Evolutionary conservation across 1,139 yeast genomes (phyloP).

Genomic region (Yamadazyma taylorii): DNA sequence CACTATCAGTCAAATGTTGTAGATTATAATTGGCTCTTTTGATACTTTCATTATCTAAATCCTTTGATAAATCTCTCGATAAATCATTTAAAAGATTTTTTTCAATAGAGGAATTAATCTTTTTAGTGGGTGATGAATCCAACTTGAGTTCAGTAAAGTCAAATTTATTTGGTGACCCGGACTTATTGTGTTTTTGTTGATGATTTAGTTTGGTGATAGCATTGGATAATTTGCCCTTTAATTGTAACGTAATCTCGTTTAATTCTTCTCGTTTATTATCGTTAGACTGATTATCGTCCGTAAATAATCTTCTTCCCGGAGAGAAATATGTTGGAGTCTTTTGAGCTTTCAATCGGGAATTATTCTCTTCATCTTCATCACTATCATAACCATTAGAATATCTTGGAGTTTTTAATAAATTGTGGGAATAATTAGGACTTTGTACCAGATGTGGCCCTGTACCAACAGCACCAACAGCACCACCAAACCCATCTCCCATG

Average conservation of each 20-base stretch:
- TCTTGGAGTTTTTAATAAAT: constrained; percentile 38
- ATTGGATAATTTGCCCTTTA: constrained; percentile 37
- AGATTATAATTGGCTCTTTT: constrained; percentile 36
- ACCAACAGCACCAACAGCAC: too few relatives aligned
- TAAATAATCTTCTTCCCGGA: constrained; percentile 38
- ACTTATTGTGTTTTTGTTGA: constrained; percentile 18
- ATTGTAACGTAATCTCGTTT: constrained; percentile 39
- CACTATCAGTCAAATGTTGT: constrained; percentile 28
- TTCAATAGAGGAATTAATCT: constrained; percentile 18
- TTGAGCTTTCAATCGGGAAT: constrained; percentile 26
- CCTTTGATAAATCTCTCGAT: constrained; percentile 8
- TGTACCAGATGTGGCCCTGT: constrained; percentile 2
- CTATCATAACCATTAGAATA: constrained; percentile 28
- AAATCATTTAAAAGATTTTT: background rate
- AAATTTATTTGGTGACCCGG: constrained; percentile 19
- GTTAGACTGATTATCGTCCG: constrained; percentile 14
- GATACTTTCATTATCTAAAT: constrained; percentile 4
- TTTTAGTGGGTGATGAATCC: constrained; percentile 34
- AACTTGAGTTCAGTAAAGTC: constrained; percentile 37
- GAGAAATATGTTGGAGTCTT: constrained; percentile 44
- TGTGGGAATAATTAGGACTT: constrained; percentile 10
- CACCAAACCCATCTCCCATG: too few relatives aligned
- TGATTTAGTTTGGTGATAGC: constrained; percentile 42
- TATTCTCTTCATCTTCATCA: constrained; percentile 19
- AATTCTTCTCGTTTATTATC: constrained; percentile 29